Conservation (phyloP, 768 basidiomycete genomes). For the Candolleomyces efflorescens region DNA sequence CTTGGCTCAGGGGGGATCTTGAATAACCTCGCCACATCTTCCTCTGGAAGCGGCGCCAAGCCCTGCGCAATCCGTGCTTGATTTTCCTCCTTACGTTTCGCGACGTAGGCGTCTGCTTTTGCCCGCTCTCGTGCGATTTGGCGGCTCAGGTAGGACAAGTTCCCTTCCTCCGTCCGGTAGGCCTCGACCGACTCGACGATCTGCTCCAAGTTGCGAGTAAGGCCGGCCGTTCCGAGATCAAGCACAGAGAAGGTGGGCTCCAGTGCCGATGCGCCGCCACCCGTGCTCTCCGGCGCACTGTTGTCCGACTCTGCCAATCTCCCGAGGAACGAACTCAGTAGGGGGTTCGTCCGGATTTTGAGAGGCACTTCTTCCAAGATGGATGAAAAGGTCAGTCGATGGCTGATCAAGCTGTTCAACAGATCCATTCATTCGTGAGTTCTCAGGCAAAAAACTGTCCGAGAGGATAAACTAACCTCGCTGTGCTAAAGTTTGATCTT, state of each 20-base stretch:
- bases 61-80: conserved; percentile 74
- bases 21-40: conserved; percentile 79
- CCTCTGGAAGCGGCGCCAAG: conserved; percentile 80
- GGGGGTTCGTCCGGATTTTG: conserved; percentile 76
- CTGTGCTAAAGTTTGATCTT: conserved; percentile 77
- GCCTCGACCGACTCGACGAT: conserved; percentile 82
- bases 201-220: conserved; percentile 76
- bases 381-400: conserved; percentile 79
- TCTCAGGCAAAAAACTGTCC: neutral
- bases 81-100: conserved; percentile 90
- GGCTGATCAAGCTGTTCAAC: conserved; percentile 62
- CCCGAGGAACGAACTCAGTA: conserved; percentile 76
- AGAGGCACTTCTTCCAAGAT: conserved; percentile 85
- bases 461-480: conserved; percentile 52
- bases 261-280: conserved; percentile 36
- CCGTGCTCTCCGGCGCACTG: conserved; percentile 28
- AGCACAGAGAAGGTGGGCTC: conserved; percentile 64
- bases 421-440: conserved; percentile 5
- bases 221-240: conserved; percentile 63
- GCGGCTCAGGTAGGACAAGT: conserved; percentile 81
- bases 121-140: conserved; percentile 85
- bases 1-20: conserved; percentile 88
- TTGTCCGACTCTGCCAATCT: conserved; percentile 49
- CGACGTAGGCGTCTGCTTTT: conserved; percentile 73
- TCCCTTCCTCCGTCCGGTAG: conserved; percentile 89